Conservation (phyloP, 495 filamentous ascomycete species). For the Aspergillus biplanus region DNA sequence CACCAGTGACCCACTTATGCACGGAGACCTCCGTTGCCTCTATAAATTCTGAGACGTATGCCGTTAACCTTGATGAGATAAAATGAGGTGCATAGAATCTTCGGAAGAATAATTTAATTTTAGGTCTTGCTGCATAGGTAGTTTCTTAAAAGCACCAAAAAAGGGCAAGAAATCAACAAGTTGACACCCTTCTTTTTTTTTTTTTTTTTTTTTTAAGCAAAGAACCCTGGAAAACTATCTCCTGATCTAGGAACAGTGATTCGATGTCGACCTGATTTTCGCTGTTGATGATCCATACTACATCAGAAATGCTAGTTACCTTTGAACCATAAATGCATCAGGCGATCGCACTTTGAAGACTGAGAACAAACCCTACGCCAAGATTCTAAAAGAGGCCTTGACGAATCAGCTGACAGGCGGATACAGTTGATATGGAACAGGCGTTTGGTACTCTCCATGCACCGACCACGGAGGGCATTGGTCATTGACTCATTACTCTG, state of each 20-base stretch:
- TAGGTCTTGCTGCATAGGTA: not conserved
- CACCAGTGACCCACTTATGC: not conserved
- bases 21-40: constrained; percentile 4
- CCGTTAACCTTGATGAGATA: not conserved
- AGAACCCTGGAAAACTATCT: not conserved
- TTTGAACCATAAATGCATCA: not conserved
- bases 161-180: not conserved
- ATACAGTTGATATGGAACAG: not conserved
- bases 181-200: not conserved
- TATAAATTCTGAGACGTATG: not conserved
- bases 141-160: not conserved
- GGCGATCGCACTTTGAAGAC: not conserved
- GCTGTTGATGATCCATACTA: not conserved
- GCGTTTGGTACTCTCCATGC: too few species aligned
- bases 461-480: too few species aligned
- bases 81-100: not conserved
- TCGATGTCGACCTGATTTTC: not conserved
- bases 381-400: not conserved
- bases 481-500: too few species aligned
- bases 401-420: not conserved
- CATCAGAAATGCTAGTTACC: not conserved
- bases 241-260: not conserved
- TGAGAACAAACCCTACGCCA: not conserved
- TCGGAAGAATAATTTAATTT: not conserved
- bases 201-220: not conserved